Percentiles rank a stretch among this genome's conserved stretches.
phyloP scores from a whole-genome alignment of 306 rosid species.

The Sicyos edulis region DNA sequence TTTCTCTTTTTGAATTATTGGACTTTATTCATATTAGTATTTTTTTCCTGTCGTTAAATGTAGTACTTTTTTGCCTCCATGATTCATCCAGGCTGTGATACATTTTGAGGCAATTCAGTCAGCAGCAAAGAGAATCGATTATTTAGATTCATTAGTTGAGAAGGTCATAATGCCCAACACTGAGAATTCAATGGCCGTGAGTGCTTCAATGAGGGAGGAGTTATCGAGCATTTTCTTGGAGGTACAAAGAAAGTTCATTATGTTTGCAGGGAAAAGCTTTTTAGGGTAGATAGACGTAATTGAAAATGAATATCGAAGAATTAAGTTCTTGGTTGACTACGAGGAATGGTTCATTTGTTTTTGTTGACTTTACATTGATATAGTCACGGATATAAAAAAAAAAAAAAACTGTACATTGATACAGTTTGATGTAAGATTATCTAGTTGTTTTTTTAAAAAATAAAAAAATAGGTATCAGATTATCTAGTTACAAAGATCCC shows the following conservation, averaged over 20 bases:
- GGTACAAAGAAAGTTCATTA: slow-evolving; percentile 32
- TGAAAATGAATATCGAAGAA: neutral
- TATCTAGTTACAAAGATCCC: neutral
- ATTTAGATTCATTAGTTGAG: slow-evolving; percentile 60
- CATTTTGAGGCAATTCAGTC: slow-evolving; percentile 86
- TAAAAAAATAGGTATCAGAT: neutral
- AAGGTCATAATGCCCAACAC: slow-evolving; percentile 65
- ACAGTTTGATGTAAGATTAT: neutral
- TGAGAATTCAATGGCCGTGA: slow-evolving; percentile 47
- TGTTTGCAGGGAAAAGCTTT: neutral
- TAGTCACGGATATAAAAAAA: neutral
- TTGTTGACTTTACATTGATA: neutral
- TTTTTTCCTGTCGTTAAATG: slow-evolving; percentile 4
- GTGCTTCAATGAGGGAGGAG: slow-evolving; percentile 75
- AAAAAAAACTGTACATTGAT: neutral
- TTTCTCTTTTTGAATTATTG: slow-evolving; percentile 21
- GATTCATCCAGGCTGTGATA: slow-evolving; percentile 60
- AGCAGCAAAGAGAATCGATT: slow-evolving; percentile 61
- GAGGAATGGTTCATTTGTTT: neutral
- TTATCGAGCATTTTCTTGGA: slow-evolving; percentile 83
- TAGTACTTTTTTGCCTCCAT: slow-evolving; percentile 17
- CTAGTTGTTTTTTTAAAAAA: too few relatives aligned
- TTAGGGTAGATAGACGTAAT: neutral
- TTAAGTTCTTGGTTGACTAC: neutral
- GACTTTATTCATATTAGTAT: neutral